Conservation (phyloP, 2,329 filamentous ascomycete genomes). For the Colletotrichum aenigma region DNA sequence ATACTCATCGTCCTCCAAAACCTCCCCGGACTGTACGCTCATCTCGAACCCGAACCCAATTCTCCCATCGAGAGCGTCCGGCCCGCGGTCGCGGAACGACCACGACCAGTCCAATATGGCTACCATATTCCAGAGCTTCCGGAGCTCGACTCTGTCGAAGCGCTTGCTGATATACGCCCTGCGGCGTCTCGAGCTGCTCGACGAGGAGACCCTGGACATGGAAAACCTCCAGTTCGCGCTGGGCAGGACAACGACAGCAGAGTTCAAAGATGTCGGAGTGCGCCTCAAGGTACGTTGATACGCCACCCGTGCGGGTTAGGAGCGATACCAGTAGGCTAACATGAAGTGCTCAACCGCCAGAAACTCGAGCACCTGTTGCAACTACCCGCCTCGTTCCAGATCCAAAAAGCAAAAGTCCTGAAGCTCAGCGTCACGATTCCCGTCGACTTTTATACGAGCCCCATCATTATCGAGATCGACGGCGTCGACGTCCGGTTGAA, state of each 20-base stretch:
- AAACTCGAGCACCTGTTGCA: conserved; percentile 78
- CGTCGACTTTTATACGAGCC: conserved; percentile 84
- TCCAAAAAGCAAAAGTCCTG: conserved; percentile 76
- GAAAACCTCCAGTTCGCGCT: conserved; percentile 84
- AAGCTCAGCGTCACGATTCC: conserved; percentile 83
- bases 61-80: background rate
- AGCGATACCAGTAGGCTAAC: background rate
- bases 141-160: conserved; percentile 81
- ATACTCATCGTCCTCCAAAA: background rate
- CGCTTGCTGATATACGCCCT: conserved; percentile 86
- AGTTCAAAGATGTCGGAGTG: conserved; percentile 85
- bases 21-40: background rate
- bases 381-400: conserved; percentile 72
- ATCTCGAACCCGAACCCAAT: background rate
- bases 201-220: conserved; percentile 84
- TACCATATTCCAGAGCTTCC: conserved; percentile 70
- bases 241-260: conserved; percentile 81
- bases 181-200: conserved; percentile 82
- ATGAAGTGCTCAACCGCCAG: conserved; percentile 46
- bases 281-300: conserved; percentile 63
- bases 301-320: background rate
- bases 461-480: conserved; percentile 81
- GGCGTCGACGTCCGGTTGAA: conserved; percentile 76
- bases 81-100: background rate
- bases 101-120: conserved; percentile 61